Evolutionary conservation across 441 rosid species (phyloP).

Genomic region (Gossypium laxum): DNA sequence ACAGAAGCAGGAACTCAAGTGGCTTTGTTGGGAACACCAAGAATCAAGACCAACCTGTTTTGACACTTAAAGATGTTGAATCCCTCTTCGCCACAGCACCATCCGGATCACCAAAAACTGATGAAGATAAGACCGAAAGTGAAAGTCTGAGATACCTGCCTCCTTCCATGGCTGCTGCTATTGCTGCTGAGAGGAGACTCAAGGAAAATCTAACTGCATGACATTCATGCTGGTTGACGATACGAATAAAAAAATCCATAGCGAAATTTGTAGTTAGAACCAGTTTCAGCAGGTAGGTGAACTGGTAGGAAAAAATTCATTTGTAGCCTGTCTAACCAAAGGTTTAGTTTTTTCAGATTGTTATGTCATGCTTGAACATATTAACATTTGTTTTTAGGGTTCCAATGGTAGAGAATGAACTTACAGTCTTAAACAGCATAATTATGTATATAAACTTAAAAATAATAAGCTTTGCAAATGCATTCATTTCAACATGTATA

Average conservation of each 20-base stretch:
- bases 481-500: background rate
- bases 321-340: conserved; percentile 4
- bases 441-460: background rate
- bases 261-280: background rate
- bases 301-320: background rate
- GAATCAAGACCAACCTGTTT: conserved; percentile 71
- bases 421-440: background rate
- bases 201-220: conserved; percentile 24
- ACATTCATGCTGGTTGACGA: background rate
- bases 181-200: conserved; percentile 84
- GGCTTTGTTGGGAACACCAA: conserved; percentile 69
- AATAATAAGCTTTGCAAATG: background rate
- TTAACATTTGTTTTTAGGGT: background rate
- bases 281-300: background rate
- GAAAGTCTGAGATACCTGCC: conserved; percentile 59
- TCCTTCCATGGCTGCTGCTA: conserved; percentile 70
- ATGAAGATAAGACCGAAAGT: conserved; percentile 23
- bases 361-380: background rate
- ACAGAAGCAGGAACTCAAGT: conserved; percentile 54
- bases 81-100: conserved; percentile 46
- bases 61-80: conserved; percentile 73
- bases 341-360: background rate
- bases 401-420: background rate
- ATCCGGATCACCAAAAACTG: conserved; percentile 17
- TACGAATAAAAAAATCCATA: background rate